A percentile compares a stretch with the other conserved stretches of the same genome.
phyloP scores from a whole-genome alignment of 495 filamentous ascomycete genomes.

The Ramalina intermedia region DNA sequence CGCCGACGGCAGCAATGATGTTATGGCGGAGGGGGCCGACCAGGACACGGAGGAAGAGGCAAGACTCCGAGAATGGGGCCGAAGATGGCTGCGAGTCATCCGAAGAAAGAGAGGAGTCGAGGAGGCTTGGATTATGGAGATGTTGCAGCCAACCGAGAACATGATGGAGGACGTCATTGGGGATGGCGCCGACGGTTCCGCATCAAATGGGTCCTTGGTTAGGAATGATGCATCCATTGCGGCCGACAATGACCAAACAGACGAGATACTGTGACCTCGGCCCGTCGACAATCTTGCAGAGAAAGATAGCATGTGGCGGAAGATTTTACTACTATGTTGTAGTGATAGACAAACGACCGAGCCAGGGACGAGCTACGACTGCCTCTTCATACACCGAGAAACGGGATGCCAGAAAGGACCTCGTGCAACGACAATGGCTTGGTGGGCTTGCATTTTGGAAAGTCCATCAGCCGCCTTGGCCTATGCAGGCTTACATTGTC shows the following conservation, averaged over 20 bases:
- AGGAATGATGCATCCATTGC: neutral
- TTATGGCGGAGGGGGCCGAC: conserved; percentile 44
- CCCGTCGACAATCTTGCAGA: no score
- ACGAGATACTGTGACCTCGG: neutral
- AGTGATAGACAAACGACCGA: no score
- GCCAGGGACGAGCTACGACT: no score
- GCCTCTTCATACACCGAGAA: no score
- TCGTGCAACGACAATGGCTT: no score
- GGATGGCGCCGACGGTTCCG: neutral
- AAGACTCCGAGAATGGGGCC: conserved; percentile 66
- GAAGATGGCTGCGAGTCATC: conserved; percentile 76
- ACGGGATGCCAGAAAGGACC: no score
- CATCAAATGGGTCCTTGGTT: conserved; percentile 9
- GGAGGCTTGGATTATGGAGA: conserved; percentile 44
- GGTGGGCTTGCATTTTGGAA: no score
- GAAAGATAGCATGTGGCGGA: no score
- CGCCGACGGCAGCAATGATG: conserved; percentile 58
- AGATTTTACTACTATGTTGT: no score
- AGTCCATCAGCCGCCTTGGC: no score
- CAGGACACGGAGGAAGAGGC: conserved; percentile 37
- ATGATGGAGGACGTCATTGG: conserved; percentile 2
- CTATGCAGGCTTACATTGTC: no score
- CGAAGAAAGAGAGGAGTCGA: conserved; percentile 69
- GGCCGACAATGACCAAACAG: neutral
- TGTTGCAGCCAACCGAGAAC: conserved; percentile 13